These are phyloP conservation scores for Cadophora malorum DNA, from an alignment of 2,329 filamentous ascomycete species.

Conservation along the genomic window DNA sequence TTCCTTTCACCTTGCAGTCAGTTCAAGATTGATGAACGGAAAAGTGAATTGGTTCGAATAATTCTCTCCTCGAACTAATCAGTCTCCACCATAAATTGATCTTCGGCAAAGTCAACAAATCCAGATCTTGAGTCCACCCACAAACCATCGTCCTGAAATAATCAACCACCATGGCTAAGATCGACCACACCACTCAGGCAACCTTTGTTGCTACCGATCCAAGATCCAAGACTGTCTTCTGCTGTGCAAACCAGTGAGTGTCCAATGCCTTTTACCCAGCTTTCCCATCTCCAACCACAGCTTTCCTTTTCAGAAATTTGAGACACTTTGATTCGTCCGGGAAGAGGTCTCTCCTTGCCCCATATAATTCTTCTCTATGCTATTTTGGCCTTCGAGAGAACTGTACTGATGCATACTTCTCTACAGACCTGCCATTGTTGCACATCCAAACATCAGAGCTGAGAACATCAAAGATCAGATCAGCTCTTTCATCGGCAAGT, in stretches of 20 bases:
- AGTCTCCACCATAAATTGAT: not conserved
- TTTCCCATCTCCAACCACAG: not conserved
- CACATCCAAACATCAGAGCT: not conserved
- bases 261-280: not conserved
- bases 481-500: not conserved
- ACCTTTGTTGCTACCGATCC: slow-evolving; percentile 1
- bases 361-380: not conserved
- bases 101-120: not conserved
- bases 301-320: not conserved
- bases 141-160: not conserved
- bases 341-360: not conserved
- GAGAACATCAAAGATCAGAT: not conserved
- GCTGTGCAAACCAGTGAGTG: not conserved
- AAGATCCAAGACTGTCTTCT: not conserved
- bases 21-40: not conserved
- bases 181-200: not conserved
- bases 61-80: not conserved
- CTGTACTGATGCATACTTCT: not conserved
- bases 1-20: not conserved
- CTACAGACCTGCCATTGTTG: not conserved
- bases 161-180: not conserved
- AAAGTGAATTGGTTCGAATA: not conserved
- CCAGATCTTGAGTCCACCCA: not conserved
- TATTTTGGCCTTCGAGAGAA: not conserved
- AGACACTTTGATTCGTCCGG: not conserved